These are phyloP conservation scores for Ilex paraguariensis DNA, from an alignment of 305 asterid species.

Conservation along the genomic window DNA sequence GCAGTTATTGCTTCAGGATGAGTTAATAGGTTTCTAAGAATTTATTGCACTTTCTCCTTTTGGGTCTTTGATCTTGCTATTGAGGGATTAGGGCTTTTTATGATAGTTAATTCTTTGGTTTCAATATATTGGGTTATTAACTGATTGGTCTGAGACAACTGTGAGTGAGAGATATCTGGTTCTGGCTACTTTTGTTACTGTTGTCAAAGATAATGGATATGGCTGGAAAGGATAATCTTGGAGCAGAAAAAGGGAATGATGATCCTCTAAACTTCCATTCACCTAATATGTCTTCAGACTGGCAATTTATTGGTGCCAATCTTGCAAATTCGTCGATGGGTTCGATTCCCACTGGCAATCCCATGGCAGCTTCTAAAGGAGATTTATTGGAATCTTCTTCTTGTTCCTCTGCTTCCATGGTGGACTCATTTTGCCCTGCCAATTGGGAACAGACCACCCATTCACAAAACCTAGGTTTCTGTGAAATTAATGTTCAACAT, in stretches of 20 bases:
- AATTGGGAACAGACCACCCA: constrained; percentile 51
- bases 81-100: constrained; percentile 7
- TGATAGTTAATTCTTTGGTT: constrained; percentile 10
- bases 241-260: constrained; percentile 37
- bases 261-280: constrained; percentile 40
- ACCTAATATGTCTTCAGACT: constrained; percentile 40
- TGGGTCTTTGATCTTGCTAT: neutral
- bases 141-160: constrained; percentile 19
- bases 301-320: constrained; percentile 48
- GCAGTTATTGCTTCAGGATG: too few relatives aligned
- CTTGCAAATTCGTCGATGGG: constrained; percentile 35
- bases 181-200: constrained; percentile 8
- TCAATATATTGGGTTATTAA: constrained; percentile 23
- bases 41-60: neutral
- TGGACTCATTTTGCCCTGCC: constrained; percentile 43
- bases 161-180: constrained; percentile 15
- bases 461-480: constrained; percentile 43
- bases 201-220: constrained; percentile 33
- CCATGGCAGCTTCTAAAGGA: constrained; percentile 19
- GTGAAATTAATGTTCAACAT: constrained; percentile 39
- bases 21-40: neutral
- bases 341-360: constrained; percentile 35
- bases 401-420: constrained; percentile 34
- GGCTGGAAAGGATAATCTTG: constrained; percentile 43
- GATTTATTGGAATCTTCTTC: constrained; percentile 28